Evolutionary conservation across 164 flowering plant species (phyloP).

Genomic region (Umbilicus rupestris): DNA sequence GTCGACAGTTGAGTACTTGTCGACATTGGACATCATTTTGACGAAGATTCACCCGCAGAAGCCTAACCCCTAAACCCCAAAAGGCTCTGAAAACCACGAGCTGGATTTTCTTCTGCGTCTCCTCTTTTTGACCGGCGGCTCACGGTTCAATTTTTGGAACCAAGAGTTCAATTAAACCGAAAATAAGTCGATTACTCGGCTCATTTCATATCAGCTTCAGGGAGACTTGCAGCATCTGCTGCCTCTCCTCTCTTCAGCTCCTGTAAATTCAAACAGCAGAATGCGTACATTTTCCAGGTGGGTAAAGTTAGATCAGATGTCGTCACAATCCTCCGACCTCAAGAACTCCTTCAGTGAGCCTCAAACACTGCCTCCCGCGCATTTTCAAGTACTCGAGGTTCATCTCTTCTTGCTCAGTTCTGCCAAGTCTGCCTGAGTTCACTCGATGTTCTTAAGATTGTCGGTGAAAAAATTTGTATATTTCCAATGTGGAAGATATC

Average conservation of each 20-base stretch:
- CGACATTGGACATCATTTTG: slow-evolving; percentile 81
- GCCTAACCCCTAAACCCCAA: no score
- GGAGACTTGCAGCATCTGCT: no score
- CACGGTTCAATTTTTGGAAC: no score
- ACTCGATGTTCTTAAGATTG: no score
- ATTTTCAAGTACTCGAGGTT: slow-evolving; percentile 1
- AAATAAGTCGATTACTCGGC: no score
- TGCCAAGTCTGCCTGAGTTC: no score
- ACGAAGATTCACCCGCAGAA: background rate
- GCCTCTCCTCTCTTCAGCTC: background rate
- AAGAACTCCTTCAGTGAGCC: background rate
- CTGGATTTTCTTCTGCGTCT: background rate
- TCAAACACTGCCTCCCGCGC: background rate
- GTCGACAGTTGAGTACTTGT: slow-evolving; percentile 57
- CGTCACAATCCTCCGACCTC: background rate
- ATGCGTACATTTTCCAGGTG: background rate
- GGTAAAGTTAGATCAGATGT: background rate
- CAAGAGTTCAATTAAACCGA: no score
- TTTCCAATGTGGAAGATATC: no score
- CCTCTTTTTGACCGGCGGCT: no score
- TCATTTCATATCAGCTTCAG: no score
- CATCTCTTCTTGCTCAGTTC: background rate
- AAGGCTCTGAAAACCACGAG: no score
- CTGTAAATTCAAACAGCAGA: background rate
- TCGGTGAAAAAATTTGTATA: no score